Conservation (phyloP, 352 stramenopile genomes). For the Phytopythium ostracodes region DNA sequence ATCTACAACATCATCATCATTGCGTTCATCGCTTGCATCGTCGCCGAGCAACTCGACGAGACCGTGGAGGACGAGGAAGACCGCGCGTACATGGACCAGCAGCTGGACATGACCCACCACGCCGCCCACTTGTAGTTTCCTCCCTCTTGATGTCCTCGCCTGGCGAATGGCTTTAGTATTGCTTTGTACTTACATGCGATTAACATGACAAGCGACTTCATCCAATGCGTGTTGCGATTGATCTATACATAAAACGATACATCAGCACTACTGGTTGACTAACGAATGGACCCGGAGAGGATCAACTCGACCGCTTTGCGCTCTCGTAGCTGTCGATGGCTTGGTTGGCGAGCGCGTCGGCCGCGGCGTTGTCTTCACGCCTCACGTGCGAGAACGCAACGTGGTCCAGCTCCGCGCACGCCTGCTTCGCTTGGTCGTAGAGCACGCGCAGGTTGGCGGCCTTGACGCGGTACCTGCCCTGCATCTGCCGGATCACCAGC, state of each 20-base stretch:
- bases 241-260: background rate
- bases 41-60: constrained; percentile 71
- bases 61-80: constrained; percentile 69
- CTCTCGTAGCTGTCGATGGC: constrained; percentile 38
- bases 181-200: background rate
- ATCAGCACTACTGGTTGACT: background rate
- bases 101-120: constrained; percentile 24
- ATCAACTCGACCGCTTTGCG: background rate
- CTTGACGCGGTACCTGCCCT: constrained; percentile 67
- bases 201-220: background rate
- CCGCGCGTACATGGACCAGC: constrained; percentile 32
- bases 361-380: constrained; percentile 43
- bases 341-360: constrained; percentile 63
- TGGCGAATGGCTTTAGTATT: background rate
- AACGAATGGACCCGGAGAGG: background rate
- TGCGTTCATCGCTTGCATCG: constrained; percentile 60
- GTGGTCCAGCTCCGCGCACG: constrained; percentile 22
- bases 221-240: background rate
- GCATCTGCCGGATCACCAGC: constrained; percentile 76
- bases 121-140: background rate
- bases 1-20: constrained; percentile 61
- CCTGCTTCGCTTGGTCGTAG: constrained; percentile 32
- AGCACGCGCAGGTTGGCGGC: constrained; percentile 44
- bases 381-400: constrained; percentile 52
- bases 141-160: background rate